These are phyloP conservation scores for Aspergillus costaricaensis DNA, from an alignment of 2,329 filamentous ascomycete species.

Conservation along the genomic window DNA sequence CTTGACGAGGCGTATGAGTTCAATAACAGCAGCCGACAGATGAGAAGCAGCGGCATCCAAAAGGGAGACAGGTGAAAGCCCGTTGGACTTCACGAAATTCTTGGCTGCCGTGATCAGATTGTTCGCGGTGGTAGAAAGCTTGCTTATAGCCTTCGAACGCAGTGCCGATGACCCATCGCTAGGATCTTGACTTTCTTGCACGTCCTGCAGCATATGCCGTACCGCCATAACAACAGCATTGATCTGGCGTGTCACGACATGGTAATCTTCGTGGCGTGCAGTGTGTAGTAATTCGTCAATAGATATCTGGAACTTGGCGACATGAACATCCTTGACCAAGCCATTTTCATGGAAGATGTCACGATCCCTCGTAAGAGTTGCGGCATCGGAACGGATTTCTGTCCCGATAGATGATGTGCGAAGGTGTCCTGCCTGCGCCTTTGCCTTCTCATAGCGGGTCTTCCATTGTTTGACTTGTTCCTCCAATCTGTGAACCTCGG, in stretches of 20 bases:
- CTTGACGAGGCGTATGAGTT: constrained; percentile 80
- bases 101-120: constrained; percentile 93
- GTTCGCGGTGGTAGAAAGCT: constrained; percentile 90
- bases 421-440: constrained; percentile 80
- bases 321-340: constrained; percentile 83
- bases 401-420: constrained; percentile 79
- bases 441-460: constrained; percentile 80
- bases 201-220: constrained; percentile 79
- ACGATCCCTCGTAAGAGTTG: constrained; percentile 65
- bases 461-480: constrained; percentile 87
- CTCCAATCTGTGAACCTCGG: constrained; percentile 74
- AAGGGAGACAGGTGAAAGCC: constrained; percentile 88
- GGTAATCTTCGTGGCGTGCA: constrained; percentile 72
- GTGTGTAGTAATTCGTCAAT: constrained; percentile 85
- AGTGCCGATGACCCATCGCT: constrained; percentile 60
- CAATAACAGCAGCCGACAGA: constrained; percentile 80
- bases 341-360: constrained; percentile 72
- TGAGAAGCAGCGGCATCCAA: constrained; percentile 92
- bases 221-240: constrained; percentile 82
- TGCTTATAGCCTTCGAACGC: constrained; percentile 71
- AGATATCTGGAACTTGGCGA: constrained; percentile 92
- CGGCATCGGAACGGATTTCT: constrained; percentile 44
- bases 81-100: constrained; percentile 80
- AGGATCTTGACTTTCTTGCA: constrained; percentile 61
- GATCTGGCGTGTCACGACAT: constrained; percentile 79